Conservation (phyloP, 2,329 filamentous ascomycete genomes). For the Ascosphaera aggregata region DNA sequence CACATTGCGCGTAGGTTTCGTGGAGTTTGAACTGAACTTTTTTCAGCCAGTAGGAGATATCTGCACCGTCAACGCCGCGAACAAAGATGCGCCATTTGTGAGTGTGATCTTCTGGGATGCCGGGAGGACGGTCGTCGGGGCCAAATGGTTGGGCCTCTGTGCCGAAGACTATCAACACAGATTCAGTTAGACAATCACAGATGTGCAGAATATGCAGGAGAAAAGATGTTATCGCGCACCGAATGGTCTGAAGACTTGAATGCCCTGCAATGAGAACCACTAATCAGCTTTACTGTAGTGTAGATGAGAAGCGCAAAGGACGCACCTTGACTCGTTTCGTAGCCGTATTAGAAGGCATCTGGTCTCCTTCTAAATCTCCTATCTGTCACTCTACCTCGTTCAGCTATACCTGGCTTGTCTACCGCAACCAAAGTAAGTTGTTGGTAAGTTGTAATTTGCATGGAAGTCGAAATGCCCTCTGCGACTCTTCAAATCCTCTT, state of each 20-base stretch:
- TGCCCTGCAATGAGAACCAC: constrained; percentile 14
- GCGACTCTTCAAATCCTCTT: no score
- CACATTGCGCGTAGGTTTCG: constrained; percentile 82
- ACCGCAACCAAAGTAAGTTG: no score
- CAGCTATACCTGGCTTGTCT: no score
- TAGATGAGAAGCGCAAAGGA: constrained; percentile 1
- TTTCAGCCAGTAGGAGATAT: constrained; percentile 86
- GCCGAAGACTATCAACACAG: constrained; percentile 40
- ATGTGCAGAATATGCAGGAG: constrained; percentile 33
- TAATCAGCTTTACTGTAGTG: constrained; percentile 5
- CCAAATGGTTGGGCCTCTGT: constrained; percentile 61
- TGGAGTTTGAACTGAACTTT: constrained; percentile 97
- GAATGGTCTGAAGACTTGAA: constrained; percentile 25
- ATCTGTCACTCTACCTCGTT: no score
- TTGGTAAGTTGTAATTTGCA: no score
- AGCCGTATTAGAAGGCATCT: constrained; percentile 29
- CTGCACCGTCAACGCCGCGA: constrained; percentile 65
- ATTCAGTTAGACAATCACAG: constrained; percentile 40
- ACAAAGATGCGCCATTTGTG: constrained; percentile 95
- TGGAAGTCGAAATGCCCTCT: no score
- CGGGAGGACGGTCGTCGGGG: constrained; percentile 48
- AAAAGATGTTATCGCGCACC: constrained; percentile 11
- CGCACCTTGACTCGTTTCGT: constrained; percentile 30
- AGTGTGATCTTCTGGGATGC: constrained; percentile 72
- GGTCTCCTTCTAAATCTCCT: no score